A percentile compares a stretch with the other conserved stretches of the same genome.
Evolutionary conservation across 2,329 filamentous ascomycete species (phyloP).

Genomic region (Lachnellula suecica): DNA sequence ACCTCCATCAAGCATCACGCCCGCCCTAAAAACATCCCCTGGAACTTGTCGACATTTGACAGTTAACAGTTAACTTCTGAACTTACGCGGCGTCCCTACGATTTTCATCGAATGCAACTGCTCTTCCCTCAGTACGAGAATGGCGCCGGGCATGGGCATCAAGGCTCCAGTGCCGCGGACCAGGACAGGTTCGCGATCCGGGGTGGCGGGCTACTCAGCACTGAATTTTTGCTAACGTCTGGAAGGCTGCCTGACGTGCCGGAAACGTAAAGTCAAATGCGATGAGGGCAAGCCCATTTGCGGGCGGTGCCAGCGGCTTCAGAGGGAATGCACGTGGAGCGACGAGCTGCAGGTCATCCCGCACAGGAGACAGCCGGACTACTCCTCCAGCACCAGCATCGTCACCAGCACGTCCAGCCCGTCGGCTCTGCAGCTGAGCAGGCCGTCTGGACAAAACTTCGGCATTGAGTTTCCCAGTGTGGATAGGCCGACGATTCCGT

Average conservation of each 20-base stretch:
- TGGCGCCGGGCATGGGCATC: conserved; percentile 31
- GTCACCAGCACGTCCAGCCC: conserved; percentile 3
- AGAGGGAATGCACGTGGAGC: conserved; percentile 30
- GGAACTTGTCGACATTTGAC: neutral
- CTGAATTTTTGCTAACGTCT: neutral
- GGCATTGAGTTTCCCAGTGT: conserved; percentile 31
- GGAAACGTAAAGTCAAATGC: conserved; percentile 70
- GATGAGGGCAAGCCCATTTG: conserved; percentile 66
- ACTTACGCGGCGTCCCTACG: neutral
- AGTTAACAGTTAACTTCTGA: too few species aligned
- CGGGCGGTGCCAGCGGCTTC: conserved; percentile 37
- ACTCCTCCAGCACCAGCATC: neutral
- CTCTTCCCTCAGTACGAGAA: conserved; percentile 4
- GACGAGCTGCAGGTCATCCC: conserved; percentile 24
- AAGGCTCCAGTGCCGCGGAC: conserved; percentile 31
- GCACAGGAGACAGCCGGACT: conserved; percentile 7
- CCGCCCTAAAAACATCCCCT: neutral
- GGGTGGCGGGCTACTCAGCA: neutral
- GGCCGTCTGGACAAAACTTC: conserved; percentile 26
- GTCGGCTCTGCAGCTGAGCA: conserved; percentile 9
- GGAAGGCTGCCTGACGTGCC: conserved; percentile 65
- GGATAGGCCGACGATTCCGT: conserved; percentile 26
- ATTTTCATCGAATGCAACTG: conserved; percentile 1
- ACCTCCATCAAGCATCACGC: neutral
- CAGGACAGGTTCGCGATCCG: conserved; percentile 23